A percentile compares a stretch with the other conserved stretches of the same genome.
These are phyloP conservation scores for Ilyonectria mors-panacis DNA, from an alignment of 2,329 filamentous ascomycete genomes.

Conservation along the genomic window DNA sequence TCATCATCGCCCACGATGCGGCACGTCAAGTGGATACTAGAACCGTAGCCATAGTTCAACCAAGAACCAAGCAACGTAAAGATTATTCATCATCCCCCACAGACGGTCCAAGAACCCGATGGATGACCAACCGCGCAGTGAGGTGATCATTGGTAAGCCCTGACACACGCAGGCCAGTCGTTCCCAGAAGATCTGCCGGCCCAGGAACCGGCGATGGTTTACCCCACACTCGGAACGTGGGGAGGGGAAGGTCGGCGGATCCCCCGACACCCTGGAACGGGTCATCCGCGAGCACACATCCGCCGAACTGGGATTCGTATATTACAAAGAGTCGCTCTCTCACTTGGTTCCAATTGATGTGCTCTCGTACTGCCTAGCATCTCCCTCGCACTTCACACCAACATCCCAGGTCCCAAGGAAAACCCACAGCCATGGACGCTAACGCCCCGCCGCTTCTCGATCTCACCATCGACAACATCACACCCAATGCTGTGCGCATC, in stretches of 20 bases:
- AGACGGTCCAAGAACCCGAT: neutral
- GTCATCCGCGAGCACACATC: neutral
- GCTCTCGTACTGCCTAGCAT: neutral
- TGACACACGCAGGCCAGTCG: neutral
- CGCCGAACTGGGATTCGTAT: neutral
- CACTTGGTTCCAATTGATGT: neutral
- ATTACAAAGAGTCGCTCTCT: neutral
- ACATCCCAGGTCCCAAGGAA: neutral
- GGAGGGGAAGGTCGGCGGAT: neutral
- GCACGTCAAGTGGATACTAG: too few species aligned
- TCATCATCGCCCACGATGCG: too few species aligned
- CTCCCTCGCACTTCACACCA: neutral
- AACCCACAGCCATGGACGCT: neutral
- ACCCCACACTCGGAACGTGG: neutral
- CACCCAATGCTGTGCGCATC: conserved; percentile 77
- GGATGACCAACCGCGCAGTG: neutral
- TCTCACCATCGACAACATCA: conserved; percentile 81
- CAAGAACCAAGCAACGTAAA: neutral
- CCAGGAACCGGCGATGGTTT: neutral
- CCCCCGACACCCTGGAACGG: neutral
- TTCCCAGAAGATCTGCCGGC: neutral
- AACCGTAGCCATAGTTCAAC: neutral
- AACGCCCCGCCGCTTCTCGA: conserved; percentile 53
- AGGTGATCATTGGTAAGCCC: neutral
- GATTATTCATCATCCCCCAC: neutral